Conservation (phyloP, 2,329 filamentous ascomycete species). For the Thielaviopsis euricoi region DNA sequence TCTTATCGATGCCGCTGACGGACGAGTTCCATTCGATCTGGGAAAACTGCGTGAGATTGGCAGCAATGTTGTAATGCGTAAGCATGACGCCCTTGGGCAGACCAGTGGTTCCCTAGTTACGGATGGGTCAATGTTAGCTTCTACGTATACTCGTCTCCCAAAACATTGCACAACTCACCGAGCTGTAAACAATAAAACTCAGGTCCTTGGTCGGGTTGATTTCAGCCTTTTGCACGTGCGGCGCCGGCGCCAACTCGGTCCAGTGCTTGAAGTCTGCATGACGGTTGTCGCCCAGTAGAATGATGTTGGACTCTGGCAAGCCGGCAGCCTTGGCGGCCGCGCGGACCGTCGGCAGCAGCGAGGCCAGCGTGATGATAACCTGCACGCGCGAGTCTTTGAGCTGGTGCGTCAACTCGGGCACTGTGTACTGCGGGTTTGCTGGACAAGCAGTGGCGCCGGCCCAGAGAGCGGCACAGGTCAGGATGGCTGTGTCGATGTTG, state of each 20-base stretch:
- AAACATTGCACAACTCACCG: conserved; percentile 22
- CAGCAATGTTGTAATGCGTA: conserved; percentile 64
- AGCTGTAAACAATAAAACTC: conserved; percentile 75
- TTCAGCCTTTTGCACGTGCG: conserved; percentile 19
- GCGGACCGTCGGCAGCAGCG: conserved; percentile 45
- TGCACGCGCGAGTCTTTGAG: conserved; percentile 62
- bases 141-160: too few relatives aligned
- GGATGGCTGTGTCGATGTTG: conserved; percentile 61
- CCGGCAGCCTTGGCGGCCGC: conserved; percentile 55
- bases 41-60: conserved; percentile 47
- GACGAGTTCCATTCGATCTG: conserved; percentile 35
- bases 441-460: conserved; percentile 70
- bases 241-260: conserved; percentile 37
- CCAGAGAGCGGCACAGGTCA: conserved; percentile 69
- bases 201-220: conserved; percentile 55
- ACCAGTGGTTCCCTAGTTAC: conserved; percentile 64
- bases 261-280: conserved; percentile 55
- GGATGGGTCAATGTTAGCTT: too few relatives aligned
- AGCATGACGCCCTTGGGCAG: conserved; percentile 84
- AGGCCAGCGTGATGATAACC: conserved; percentile 56
- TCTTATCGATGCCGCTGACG: conserved; percentile 49
- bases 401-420: conserved; percentile 70
- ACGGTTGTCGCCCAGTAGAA: conserved; percentile 55
- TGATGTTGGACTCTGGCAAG: conserved; percentile 53
- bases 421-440: conserved; percentile 76